phyloP scores from a whole-genome alignment of 2,329 filamentous ascomycete species.

The Alternaria sp. region DNA sequence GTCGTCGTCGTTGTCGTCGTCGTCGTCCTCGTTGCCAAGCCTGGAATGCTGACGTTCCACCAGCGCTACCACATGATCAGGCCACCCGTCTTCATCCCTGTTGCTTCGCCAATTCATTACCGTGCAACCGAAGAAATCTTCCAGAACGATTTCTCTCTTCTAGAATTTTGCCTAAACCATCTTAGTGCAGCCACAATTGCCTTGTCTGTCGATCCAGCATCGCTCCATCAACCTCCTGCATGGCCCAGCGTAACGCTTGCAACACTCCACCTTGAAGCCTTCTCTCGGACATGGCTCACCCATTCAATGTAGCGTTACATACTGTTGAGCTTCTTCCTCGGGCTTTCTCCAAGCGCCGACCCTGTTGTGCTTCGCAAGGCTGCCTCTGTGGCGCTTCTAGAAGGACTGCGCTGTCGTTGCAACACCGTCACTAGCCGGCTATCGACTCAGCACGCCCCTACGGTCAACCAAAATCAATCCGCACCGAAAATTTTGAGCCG shows the following conservation, averaged over 20 bases:
- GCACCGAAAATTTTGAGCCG: constrained; percentile 28
- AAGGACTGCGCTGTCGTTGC: constrained; percentile 19
- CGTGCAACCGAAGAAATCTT: constrained; percentile 30
- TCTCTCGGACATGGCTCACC: constrained; percentile 10
- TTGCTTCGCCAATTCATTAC: neutral
- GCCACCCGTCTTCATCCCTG: constrained; percentile 3
- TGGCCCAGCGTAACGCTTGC: constrained; percentile 22
- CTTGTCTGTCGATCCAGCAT: constrained; percentile 32
- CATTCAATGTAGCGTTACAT: constrained; percentile 20
- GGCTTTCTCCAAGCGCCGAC: constrained; percentile 14
- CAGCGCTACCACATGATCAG: constrained; percentile 22
- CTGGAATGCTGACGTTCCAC: constrained; percentile 35
- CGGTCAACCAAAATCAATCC: constrained; percentile 22
- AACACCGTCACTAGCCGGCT: constrained; percentile 34
- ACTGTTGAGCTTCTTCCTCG: constrained; percentile 26
- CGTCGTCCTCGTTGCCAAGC: neutral
- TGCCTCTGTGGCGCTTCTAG: constrained; percentile 29
- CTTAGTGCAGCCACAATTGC: constrained; percentile 26
- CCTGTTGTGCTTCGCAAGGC: constrained; percentile 20
- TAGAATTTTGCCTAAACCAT: constrained; percentile 43
- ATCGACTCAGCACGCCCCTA: constrained; percentile 31
- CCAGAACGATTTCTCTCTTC: constrained; percentile 38
- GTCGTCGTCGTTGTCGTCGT: too few relatives aligned
- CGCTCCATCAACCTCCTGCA: constrained; percentile 28
- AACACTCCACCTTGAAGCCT: constrained; percentile 23